Evolutionary conservation across 2,329 filamentous ascomycete genomes (phyloP).

Genomic region (Colletotrichum gigasporum): DNA sequence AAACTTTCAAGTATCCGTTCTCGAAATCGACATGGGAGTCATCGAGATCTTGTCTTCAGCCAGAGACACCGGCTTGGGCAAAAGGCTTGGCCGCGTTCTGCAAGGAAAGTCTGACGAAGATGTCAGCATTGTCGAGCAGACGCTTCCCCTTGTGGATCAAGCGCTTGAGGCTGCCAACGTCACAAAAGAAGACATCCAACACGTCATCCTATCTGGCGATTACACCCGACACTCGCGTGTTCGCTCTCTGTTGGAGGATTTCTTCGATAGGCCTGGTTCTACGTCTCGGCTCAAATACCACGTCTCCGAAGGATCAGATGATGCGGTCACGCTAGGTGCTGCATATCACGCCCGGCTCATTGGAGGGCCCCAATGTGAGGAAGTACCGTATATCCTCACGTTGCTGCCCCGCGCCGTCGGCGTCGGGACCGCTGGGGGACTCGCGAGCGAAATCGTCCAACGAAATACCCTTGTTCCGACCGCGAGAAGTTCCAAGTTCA

Average conservation of each 20-base stretch:
- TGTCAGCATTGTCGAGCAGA: neutral
- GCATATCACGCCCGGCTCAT: neutral
- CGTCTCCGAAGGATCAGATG: neutral
- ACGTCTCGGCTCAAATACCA: neutral
- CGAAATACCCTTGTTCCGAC: neutral
- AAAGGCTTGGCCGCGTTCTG: neutral
- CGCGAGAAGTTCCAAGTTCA: neutral
- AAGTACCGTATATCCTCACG: neutral
- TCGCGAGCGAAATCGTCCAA: neutral
- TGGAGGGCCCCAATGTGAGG: neutral
- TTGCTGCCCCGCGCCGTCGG: neutral
- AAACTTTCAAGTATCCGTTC: neutral
- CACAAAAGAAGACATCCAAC: neutral
- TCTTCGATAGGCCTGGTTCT: neutral
- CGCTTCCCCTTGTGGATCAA: neutral
- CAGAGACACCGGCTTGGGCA: neutral
- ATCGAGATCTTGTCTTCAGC: neutral
- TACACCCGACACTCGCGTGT: neutral
- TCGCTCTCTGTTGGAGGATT: neutral
- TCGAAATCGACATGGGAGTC: neutral
- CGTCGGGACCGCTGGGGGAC: neutral
- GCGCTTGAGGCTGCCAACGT: neutral
- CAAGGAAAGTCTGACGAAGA: neutral
- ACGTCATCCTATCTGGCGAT: neutral
- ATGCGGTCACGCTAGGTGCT: neutral